A percentile compares a stretch with the other conserved stretches of the same genome.
Conservation (phyloP, 78 protist species). For the Emiliania huxleyi region DNA sequence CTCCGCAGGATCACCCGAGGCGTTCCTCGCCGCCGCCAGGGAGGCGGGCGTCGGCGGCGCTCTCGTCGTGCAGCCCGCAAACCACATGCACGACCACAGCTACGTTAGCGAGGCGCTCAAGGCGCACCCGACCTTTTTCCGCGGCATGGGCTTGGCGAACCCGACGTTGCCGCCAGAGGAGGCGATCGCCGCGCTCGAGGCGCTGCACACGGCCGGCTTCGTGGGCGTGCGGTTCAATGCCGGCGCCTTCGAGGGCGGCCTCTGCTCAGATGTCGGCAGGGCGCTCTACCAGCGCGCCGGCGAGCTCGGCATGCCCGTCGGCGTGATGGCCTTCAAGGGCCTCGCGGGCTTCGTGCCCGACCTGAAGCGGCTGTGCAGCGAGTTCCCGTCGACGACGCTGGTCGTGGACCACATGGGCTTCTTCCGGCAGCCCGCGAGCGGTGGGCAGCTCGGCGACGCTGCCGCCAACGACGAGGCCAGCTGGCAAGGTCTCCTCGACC, state of each 20-base stretch:
- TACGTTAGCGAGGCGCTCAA: neutral
- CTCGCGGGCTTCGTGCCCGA: neutral
- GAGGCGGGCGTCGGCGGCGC: neutral
- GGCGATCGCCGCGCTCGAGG: neutral
- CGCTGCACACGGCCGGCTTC: neutral
- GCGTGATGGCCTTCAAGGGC: slow-evolving; percentile 5
- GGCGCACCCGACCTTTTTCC: neutral
- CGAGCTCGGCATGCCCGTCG: neutral
- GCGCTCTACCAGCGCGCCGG: neutral
- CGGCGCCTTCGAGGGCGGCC: neutral
- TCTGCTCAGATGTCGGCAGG: neutral
- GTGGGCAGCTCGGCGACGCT: neutral
- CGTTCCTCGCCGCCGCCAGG: neutral
- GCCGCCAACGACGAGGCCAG: neutral
- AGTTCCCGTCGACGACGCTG: neutral
- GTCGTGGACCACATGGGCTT: slow-evolving; percentile 1
- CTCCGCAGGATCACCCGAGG: neutral
- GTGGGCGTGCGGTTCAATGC: neutral
- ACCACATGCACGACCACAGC: neutral
- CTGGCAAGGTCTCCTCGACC: too few relatives aligned
- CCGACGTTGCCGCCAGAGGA: neutral
- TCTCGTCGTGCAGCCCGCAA: neutral
- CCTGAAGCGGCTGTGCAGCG: neutral
- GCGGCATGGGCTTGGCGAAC: neutral
- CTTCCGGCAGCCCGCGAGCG: neutral